These are phyloP conservation scores for Handroanthus guayacan DNA, from an alignment of 257 asterid species.

Conservation along the genomic window DNA sequence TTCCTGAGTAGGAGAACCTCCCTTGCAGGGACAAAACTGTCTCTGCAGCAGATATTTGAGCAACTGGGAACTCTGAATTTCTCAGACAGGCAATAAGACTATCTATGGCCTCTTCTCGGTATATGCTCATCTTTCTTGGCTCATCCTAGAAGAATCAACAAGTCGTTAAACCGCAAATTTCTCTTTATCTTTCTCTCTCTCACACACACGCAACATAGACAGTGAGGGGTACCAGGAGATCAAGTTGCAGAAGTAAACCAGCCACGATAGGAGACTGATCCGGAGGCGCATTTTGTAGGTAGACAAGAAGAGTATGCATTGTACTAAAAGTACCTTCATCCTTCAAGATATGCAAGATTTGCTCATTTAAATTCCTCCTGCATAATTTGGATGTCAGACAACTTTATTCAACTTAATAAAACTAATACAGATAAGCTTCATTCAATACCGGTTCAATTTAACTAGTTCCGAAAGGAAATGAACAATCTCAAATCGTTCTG, in stretches of 20 bases:
- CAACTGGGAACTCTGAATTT: slow-evolving; percentile 61
- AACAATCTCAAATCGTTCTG: slow-evolving; percentile 65
- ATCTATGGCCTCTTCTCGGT: slow-evolving; percentile 86
- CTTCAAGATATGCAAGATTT: slow-evolving; percentile 65
- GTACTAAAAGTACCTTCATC: slow-evolving; percentile 78
- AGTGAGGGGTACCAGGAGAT: slow-evolving; percentile 61
- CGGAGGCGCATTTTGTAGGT: slow-evolving; percentile 63
- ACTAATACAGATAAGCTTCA: background rate
- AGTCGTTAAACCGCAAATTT: background rate
- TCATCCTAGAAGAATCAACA: slow-evolving; percentile 55
- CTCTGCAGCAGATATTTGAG: slow-evolving; percentile 80
- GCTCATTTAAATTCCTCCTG: slow-evolving; percentile 73
- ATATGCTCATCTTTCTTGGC: slow-evolving; percentile 93
- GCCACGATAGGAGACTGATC: slow-evolving; percentile 75
- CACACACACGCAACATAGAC: background rate
- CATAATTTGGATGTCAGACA: slow-evolving; percentile 27
- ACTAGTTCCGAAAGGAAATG: slow-evolving; percentile 70
- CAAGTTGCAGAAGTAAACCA: slow-evolving; percentile 86
- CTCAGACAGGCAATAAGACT: slow-evolving; percentile 70
- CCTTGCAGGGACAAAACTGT: slow-evolving; percentile 74
- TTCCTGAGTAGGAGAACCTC: slow-evolving; percentile 81
- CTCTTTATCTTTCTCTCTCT: background rate
- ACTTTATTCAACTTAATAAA: background rate
- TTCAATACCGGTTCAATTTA: slow-evolving; percentile 68
- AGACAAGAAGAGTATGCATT: slow-evolving; percentile 77